Conservation (phyloP, 305 asterid genomes). For the Fraxinus baroniana region DNA sequence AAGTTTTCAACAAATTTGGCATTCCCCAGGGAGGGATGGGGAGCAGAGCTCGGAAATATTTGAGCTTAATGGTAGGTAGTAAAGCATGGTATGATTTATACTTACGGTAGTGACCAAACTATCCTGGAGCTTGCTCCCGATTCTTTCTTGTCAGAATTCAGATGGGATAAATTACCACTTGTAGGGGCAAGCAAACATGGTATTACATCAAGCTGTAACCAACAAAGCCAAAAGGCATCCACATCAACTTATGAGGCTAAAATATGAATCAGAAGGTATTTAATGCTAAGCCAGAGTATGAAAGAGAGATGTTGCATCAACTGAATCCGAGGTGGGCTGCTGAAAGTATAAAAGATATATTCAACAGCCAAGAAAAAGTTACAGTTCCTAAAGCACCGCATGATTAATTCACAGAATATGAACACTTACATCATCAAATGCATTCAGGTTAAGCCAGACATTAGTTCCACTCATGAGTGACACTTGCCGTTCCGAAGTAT, state of each 20-base stretch:
- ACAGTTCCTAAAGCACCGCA: conserved; percentile 5
- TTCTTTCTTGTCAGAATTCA: conserved; percentile 33
- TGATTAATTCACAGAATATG: not conserved
- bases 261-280: not conserved
- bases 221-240: conserved; percentile 20
- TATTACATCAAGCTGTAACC: conserved; percentile 72
- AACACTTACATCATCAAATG: conserved; percentile 71
- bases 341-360: conserved; percentile 13
- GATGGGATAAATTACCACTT: conserved; percentile 34
- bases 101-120: conserved; percentile 93
- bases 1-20: not conserved
- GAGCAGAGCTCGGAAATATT: not conserved
- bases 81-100: conserved; percentile 19
- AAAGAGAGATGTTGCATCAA: conserved; percentile 10
- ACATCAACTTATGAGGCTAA: conserved; percentile 1
- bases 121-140: conserved; percentile 43
- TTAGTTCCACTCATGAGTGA: conserved; percentile 97
- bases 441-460: conserved; percentile 87
- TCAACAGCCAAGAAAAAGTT: not conserved
- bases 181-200: conserved; percentile 80
- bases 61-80: not conserved
- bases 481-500: conserved; percentile 92
- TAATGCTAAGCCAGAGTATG: conserved; percentile 4
- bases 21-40: not conserved
- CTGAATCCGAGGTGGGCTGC: not conserved